Evolutionary conservation across 345 rosid genomes (phyloP), one percentile per base, ranked within the genome.

Genomic region (Tarenaya hassleriana): DNA sequence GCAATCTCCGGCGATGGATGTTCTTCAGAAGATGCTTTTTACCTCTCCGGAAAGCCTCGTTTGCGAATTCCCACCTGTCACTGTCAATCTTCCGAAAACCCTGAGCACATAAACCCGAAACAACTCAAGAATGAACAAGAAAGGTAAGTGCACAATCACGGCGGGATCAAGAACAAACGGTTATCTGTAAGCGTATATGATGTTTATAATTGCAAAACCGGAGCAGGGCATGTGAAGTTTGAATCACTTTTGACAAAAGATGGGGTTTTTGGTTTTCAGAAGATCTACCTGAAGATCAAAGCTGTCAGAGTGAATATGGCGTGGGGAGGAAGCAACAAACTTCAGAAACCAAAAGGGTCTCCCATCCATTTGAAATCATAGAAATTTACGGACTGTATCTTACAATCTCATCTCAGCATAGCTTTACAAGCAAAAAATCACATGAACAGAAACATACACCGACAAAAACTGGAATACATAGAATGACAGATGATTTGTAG

Each of bases 31-130:
- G 88, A 77, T 83, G 82, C 75, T 52, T 85, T 69, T 77, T 81
- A 44, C 87, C 98, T 61, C 75, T 76, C 60, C 60, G 84, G 68
- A 92, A 92, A 58, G 70, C 83, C 61, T 85, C 91, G 58, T 92
- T 88, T 0, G 95, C 88, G 52, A 92, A 92, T 65, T 92, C 97
- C 98, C 97, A 92, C 60, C 60, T 88, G 49, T 85, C 95, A 40
- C 92, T 75, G 71, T 80, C 92, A 33, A 78, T 73, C 82, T 88
- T 88, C 59, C 75, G 86, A 55, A 88, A 88, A 15, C 89, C 95
- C 92, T 85, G 76, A 34, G 64, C 61, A 68, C 73, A 73, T 35
- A 16, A 48, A 67, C 31, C 61, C 61, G 48, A 66, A 56, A 48
- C 19, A 38, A 69, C 60, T 69, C 62, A 67, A 69, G 34, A 69